phyloP scores from a whole-genome alignment of 208 protist species.

The Polymyxa betae region DNA sequence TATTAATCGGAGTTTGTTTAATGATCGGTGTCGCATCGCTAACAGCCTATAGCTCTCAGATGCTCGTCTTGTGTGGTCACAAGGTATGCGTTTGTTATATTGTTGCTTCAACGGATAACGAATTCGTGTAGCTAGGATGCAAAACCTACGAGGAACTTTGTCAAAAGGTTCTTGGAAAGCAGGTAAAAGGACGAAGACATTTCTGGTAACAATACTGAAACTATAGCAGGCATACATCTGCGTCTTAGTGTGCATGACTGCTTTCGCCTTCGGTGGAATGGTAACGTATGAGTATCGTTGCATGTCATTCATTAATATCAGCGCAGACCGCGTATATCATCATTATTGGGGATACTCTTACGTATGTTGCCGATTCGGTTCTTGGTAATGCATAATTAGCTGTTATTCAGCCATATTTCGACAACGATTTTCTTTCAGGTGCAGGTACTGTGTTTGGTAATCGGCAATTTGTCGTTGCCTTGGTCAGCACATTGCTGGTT shows the following conservation, averaged over 20 bases:
- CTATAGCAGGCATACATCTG: background rate
- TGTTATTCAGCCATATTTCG: background rate
- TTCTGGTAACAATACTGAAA: background rate
- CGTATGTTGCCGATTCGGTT: background rate
- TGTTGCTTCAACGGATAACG: background rate
- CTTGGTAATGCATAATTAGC: background rate
- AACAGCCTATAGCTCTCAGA: background rate
- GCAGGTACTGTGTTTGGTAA: background rate
- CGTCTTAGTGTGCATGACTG: conserved; percentile 4
- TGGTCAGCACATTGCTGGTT: background rate
- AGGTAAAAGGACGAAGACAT: background rate
- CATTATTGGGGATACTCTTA: background rate
- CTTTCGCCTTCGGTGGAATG: conserved; percentile 43
- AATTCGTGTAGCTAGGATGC: background rate
- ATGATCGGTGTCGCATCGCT: background rate
- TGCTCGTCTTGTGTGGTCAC: conserved; percentile 4
- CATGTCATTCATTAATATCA: background rate
- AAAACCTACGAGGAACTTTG: background rate
- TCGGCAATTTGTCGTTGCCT: background rate
- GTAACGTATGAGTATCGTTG: conserved; percentile 11
- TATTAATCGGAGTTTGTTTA: background rate
- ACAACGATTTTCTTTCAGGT: background rate
- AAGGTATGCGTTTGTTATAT: background rate
- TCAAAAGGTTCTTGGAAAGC: background rate
- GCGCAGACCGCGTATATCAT: conserved; percentile 1